Conservation (phyloP, 192 early-diverging fungal species). For the Gorgonomyces haynaldii region DNA sequence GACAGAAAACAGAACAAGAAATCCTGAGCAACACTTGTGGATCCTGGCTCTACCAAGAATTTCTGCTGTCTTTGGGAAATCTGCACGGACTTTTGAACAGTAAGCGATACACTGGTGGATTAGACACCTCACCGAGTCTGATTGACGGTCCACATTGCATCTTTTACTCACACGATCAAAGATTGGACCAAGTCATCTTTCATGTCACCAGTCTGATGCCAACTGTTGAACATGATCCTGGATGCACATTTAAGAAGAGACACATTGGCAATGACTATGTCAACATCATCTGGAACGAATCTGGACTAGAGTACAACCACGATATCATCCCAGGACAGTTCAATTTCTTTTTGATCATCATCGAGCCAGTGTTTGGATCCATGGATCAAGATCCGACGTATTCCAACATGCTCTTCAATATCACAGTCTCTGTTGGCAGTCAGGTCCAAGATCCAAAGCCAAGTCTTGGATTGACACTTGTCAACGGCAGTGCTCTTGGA, state of each 20-base stretch:
- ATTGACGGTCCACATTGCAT: slow-evolving; percentile 78
- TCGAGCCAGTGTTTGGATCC: slow-evolving; percentile 60
- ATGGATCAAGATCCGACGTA: no score
- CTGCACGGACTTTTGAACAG: slow-evolving; percentile 55
- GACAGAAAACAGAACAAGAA: slow-evolving; percentile 70
- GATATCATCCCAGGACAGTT: slow-evolving; percentile 89
- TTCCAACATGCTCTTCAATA: slow-evolving; percentile 38
- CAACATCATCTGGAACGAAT: slow-evolving; percentile 88
- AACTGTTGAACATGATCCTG: slow-evolving; percentile 60
- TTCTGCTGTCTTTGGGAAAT: slow-evolving; percentile 70
- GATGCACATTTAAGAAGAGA: slow-evolving; percentile 76
- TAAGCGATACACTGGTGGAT: slow-evolving; percentile 72
- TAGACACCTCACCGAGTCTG: slow-evolving; percentile 71
- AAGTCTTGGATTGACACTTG: no score
- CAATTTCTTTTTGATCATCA: slow-evolving; percentile 90
- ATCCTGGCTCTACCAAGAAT: slow-evolving; percentile 74
- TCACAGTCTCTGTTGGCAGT: slow-evolving; percentile 54
- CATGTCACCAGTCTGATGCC: slow-evolving; percentile 95
- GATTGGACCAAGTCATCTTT: slow-evolving; percentile 80
- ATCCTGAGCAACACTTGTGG: slow-evolving; percentile 83
- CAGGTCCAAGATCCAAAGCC: slow-evolving; percentile 70
- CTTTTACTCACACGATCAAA: slow-evolving; percentile 52
- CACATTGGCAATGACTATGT: slow-evolving; percentile 98
- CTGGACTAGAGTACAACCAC: slow-evolving; percentile 62
- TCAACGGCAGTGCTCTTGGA: slow-evolving; percentile 64